A percentile compares a stretch with the other conserved stretches of the same genome.
phyloP scores from a whole-genome alignment of 2,329 filamentous ascomycete genomes.

The Pseudopyrenochaeta lycopersici region DNA sequence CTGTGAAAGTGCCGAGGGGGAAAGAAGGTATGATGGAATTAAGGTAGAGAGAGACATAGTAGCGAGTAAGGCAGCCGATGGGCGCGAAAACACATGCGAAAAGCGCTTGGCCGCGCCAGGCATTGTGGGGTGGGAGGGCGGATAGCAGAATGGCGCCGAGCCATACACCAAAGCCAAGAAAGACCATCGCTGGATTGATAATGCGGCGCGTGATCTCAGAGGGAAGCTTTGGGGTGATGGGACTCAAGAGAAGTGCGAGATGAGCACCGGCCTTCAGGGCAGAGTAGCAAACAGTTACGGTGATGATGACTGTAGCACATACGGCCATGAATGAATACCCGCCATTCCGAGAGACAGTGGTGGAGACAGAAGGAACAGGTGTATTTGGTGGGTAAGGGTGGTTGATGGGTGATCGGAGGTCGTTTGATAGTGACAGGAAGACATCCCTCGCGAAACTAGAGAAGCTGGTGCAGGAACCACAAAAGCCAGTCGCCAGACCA shows the following conservation, averaged over 20 bases:
- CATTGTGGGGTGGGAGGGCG: conserved; percentile 72
- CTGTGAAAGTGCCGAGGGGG: conserved; percentile 84
- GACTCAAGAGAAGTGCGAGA: conserved; percentile 70
- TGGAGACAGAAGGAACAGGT: conserved; percentile 36
- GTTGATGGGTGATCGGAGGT: conserved; percentile 65
- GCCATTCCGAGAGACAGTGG: conserved; percentile 64
- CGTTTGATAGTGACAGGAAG: conserved; percentile 82
- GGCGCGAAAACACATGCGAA: conserved; percentile 87
- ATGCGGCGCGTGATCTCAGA: conserved; percentile 65
- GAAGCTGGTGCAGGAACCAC: conserved; percentile 89
- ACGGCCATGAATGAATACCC: conserved; percentile 87
- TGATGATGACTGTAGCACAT: conserved; percentile 76
- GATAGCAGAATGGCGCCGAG: conserved; percentile 76
- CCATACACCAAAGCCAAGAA: conserved; percentile 80
- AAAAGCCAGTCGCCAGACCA: conserved; percentile 85
- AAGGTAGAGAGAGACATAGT: conserved; percentile 75
- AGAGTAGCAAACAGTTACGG: conserved; percentile 73
- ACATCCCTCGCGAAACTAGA: conserved; percentile 83
- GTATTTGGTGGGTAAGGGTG: conserved; percentile 41
- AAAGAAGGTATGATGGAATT: conserved; percentile 74
- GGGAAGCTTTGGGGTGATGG: conserved; percentile 67
- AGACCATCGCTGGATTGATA: conserved; percentile 69
- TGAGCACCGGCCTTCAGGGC: conserved; percentile 79
- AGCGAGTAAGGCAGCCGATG: conserved; percentile 77
- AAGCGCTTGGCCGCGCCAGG: conserved; percentile 78